phyloP scores from a whole-genome alignment of 2,329 filamentous ascomycete genomes.

The Plectosphaerella sp. region DNA sequence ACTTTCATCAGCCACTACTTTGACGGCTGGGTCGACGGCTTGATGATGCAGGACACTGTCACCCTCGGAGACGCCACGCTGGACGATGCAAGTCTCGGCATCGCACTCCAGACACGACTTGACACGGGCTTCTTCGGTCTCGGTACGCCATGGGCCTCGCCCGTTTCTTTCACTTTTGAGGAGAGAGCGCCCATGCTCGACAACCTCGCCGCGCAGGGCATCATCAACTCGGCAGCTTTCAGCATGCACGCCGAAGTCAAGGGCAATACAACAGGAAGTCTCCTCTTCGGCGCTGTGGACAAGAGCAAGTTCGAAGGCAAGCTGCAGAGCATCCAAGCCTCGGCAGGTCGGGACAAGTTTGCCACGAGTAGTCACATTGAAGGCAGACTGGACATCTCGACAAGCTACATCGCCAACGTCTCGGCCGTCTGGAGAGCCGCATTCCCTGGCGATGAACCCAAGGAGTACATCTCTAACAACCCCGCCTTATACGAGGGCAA shows the following conservation, averaged over 20 bases:
- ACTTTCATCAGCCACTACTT: conserved; percentile 19
- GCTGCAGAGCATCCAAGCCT: conserved; percentile 13
- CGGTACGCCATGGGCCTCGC: conserved; percentile 2
- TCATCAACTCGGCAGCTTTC: conserved; percentile 61
- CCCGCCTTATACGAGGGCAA: background rate
- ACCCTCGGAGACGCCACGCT: conserved; percentile 42
- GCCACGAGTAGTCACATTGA: background rate
- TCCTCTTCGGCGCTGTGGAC: conserved; percentile 10
- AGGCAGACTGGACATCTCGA: background rate
- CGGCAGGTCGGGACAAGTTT: background rate
- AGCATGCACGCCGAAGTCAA: conserved; percentile 53
- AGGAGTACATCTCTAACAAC: background rate
- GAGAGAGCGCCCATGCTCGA: conserved; percentile 42
- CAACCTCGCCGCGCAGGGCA: conserved; percentile 51
- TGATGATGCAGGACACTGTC: conserved; percentile 41
- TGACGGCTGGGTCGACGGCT: background rate
- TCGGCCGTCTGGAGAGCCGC: background rate
- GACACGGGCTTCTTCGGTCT: background rate
- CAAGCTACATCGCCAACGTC: conserved; percentile 2
- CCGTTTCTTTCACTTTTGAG: conserved; percentile 39
- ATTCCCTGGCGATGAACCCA: background rate
- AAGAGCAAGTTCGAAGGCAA: conserved; percentile 10
- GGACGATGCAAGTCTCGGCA: conserved; percentile 48
- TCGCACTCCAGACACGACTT: conserved; percentile 38
- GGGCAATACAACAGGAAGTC: conserved; percentile 1